Conservation (phyloP, 2,329 filamentous ascomycete species). For the Aspergillus versicolor region DNA sequence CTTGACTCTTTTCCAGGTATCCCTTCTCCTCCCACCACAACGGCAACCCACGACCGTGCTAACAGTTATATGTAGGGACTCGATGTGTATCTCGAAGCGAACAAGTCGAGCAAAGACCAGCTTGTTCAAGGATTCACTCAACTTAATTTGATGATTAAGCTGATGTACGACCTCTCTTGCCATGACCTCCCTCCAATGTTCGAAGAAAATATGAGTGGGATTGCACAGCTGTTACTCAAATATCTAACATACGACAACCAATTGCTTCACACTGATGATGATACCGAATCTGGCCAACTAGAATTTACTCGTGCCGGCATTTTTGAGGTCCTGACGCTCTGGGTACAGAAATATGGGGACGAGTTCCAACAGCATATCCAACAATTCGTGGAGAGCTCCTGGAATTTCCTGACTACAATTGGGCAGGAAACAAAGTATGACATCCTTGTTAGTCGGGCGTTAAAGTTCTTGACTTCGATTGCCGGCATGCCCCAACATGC, state of each 20-base stretch:
- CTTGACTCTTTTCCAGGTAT: constrained; percentile 72
- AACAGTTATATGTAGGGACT: constrained; percentile 39
- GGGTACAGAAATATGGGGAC: constrained; percentile 92
- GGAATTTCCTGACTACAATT: constrained; percentile 84
- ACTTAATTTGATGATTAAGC: constrained; percentile 83
- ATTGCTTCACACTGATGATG: constrained; percentile 79
- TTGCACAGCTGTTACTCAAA: constrained; percentile 81
- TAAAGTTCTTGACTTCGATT: constrained; percentile 92
- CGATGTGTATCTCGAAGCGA: constrained; percentile 64
- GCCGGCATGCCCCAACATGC: constrained; percentile 76
- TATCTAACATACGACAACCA: constrained; percentile 88
- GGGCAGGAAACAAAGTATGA: constrained; percentile 91
- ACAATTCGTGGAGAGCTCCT: constrained; percentile 85
- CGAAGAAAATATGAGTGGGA: constrained; percentile 77
- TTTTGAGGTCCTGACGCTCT: constrained; percentile 85
- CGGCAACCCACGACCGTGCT: not conserved
- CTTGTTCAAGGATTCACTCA: constrained; percentile 80
- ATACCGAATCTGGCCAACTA: constrained; percentile 79
- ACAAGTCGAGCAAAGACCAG: constrained; percentile 70
- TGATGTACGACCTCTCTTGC: constrained; percentile 95
- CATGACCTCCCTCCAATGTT: constrained; percentile 95
- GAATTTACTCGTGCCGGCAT: constrained; percentile 92
- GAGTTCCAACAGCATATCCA: constrained; percentile 79
- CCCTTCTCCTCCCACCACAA: constrained; percentile 19
- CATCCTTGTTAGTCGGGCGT: constrained; percentile 85